Percentiles rank a stretch among this genome's conserved stretches.
phyloP scores from a whole-genome alignment of 768 basidiomycete genomes.

The Mycena sanguinolenta region DNA sequence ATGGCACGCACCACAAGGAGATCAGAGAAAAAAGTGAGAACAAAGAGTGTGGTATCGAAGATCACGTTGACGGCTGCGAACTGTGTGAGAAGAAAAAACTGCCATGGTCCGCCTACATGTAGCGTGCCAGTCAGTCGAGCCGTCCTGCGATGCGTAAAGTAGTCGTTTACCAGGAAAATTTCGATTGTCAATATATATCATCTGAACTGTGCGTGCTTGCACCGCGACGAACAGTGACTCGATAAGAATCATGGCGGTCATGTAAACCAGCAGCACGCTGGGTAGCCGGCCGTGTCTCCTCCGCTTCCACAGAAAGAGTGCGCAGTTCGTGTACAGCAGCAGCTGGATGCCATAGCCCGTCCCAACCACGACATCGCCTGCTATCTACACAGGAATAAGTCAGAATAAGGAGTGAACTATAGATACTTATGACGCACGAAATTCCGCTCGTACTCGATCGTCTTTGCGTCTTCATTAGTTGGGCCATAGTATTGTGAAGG shows the following conservation, averaged over 20 bases:
- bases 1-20: conserved; percentile 54
- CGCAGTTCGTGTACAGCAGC: conserved; percentile 53
- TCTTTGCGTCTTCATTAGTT: neutral
- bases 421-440: conserved; percentile 31
- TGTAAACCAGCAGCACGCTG: conserved; percentile 53
- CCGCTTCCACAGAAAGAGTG: conserved; percentile 52
- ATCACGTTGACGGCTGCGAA: conserved; percentile 57
- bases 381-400: conserved; percentile 43
- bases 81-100: conserved; percentile 57
- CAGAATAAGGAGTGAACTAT: neutral
- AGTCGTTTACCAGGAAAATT: conserved; percentile 50
- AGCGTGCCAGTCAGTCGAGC: too few relatives aligned
- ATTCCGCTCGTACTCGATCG: conserved; percentile 53
- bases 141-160: neutral
- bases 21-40: conserved; percentile 58
- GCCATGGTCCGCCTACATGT: conserved; percentile 58
- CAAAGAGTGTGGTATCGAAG: conserved; percentile 57
- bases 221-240: conserved; percentile 57
- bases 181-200: conserved; percentile 58
- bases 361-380: conserved; percentile 57
- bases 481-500: conserved; percentile 3
- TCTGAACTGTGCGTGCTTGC: conserved; percentile 55
- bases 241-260: conserved; percentile 52
- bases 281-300: conserved; percentile 45
- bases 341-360: conserved; percentile 59